Conservation (phyloP, 768 basidiomycete genomes). For the Chalciporus chontae region DNA sequence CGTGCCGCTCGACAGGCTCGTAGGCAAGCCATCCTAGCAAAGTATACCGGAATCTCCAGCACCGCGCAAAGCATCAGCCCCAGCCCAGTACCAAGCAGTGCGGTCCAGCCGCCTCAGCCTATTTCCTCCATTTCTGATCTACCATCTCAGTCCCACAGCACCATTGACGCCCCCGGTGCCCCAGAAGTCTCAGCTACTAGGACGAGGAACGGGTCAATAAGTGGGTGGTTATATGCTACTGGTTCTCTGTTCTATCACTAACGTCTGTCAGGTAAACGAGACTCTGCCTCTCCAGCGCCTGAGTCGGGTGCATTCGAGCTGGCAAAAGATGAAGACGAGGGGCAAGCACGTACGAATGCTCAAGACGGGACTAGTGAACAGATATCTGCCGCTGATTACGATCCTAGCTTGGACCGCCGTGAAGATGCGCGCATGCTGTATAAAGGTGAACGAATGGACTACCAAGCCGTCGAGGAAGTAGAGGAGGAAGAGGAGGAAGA, state of each 20-base stretch:
- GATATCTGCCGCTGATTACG: conserved; percentile 91
- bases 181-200: conserved; percentile 7
- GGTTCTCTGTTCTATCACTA: neutral
- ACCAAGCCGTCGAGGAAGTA: conserved; percentile 45
- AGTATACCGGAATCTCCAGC: conserved; percentile 54
- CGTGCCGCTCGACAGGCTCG: conserved; percentile 65
- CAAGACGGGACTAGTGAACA: conserved; percentile 56
- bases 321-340: conserved; percentile 59
- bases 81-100: conserved; percentile 67
- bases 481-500: conserved; percentile 79
- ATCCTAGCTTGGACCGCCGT: conserved; percentile 75
- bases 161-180: conserved; percentile 32
- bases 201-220: conserved; percentile 18
- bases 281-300: conserved; percentile 58
- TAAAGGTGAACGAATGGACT: conserved; percentile 39
- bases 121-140: conserved; percentile 60
- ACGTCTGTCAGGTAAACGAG: conserved; percentile 40
- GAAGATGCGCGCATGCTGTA: conserved; percentile 77
- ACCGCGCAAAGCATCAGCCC: conserved; percentile 44
- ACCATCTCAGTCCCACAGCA: conserved; percentile 52
- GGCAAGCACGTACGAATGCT: conserved; percentile 42
- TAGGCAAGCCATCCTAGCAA: conserved; percentile 77
- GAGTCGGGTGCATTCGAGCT: conserved; percentile 60
- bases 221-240: conserved; percentile 13
- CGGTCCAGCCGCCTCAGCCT: conserved; percentile 67